A percentile compares a stretch with the other conserved stretches of the same genome.
phyloP scores from a whole-genome alignment of 495 filamentous ascomycete species.

The Lindgomyces ingoldianus region DNA sequence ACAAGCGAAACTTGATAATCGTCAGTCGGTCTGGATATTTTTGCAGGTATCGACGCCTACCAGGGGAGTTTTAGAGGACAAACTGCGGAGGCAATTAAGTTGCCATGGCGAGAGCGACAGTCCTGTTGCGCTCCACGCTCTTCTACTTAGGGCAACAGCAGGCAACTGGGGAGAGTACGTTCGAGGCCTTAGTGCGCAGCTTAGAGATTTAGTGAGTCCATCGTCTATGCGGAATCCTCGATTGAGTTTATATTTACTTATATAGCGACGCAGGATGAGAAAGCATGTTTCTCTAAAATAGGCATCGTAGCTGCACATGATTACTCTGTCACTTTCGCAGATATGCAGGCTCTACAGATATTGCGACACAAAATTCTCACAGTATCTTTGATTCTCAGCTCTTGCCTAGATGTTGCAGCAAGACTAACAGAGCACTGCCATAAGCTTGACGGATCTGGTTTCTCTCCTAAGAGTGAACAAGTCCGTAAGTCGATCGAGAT shows the following conservation, averaged over 20 bases:
- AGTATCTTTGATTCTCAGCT: neutral
- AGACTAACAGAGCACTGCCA: neutral
- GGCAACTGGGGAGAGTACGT: neutral
- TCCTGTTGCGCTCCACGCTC: neutral
- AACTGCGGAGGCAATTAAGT: neutral
- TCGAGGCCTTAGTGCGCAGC: neutral
- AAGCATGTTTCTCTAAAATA: neutral
- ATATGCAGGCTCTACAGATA: neutral
- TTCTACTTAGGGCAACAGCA: neutral
- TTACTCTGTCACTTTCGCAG: neutral
- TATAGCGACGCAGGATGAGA: neutral
- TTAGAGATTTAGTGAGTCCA: neutral
- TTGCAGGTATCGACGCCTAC: neutral
- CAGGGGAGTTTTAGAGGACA: neutral
- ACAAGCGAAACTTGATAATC: neutral
- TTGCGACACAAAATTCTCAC: neutral
- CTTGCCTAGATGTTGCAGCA: neutral
- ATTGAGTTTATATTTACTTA: neutral
- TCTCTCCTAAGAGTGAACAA: neutral
- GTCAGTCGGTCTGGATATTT: neutral
- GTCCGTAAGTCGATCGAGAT: neutral
- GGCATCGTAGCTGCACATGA: neutral
- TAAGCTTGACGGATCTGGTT: neutral
- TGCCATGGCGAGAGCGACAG: neutral
- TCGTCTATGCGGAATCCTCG: neutral